Percentiles rank a stretch among this genome's conserved stretches.
phyloP scores from a whole-genome alignment of 768 basidiomycete genomes.

The Sporobolomyces roseus region DNA sequence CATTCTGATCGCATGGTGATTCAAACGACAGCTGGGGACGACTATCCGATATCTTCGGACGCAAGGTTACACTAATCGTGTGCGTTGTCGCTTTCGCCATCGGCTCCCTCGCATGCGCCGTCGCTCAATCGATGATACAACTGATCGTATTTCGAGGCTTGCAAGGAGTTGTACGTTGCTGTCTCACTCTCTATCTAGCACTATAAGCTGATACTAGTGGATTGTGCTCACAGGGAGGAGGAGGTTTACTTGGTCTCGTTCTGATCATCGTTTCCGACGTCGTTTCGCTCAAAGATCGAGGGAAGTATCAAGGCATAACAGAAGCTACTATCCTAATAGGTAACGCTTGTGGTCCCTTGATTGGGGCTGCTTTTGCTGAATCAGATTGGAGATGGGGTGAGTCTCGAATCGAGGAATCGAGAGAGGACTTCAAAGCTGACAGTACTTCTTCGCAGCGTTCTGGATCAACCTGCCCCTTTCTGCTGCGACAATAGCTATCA shows the following conservation, averaged over 20 bases:
- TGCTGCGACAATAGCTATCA: conserved; percentile 56
- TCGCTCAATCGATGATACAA: conserved; percentile 49
- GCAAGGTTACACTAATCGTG: conserved; percentile 45
- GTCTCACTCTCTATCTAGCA: no score
- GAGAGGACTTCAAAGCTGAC: background rate
- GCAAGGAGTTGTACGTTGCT: no score
- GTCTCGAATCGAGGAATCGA: background rate
- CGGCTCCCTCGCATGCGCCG: conserved; percentile 50
- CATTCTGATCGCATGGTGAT: no score
- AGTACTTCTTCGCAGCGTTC: conserved; percentile 43
- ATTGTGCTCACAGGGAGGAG: no score
- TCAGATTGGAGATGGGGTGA: conserved; percentile 37
- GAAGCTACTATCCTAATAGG: conserved; percentile 49
- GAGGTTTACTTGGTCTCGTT: conserved; percentile 27
- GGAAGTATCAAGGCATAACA: conserved; percentile 43
- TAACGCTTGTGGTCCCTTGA: conserved; percentile 48
- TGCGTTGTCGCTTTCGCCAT: conserved; percentile 48
- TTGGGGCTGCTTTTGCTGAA: conserved; percentile 50
- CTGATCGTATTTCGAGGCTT: conserved; percentile 50
- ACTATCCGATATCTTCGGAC: no score
- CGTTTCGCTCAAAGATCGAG: conserved; percentile 31
- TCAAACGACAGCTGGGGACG: no score
- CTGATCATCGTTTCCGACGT: conserved; percentile 36
- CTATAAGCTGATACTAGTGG: no score
- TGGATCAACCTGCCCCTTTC: conserved; percentile 68